Base-by-base conservation (phyloP, 345 rosid species). In the Arabis hirsuta region DNA sequence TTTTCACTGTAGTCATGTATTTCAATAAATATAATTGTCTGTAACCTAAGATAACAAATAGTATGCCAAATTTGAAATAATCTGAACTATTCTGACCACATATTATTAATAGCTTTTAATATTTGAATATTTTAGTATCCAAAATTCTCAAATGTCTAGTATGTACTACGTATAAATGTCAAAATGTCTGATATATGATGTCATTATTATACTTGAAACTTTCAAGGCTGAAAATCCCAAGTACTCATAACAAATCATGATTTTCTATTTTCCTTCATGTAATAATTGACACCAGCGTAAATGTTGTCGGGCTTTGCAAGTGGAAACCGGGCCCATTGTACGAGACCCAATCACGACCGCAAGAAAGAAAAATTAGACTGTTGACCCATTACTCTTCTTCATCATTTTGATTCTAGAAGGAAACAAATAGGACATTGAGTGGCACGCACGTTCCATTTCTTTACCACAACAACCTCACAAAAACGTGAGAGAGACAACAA, bases 401-500 rank as follows among this genome's bases (percentile, higher is more conserved):
- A 52, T 71, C 20, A 70, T 62, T 27, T 55, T 43, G 55, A 26
- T 6, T 52, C 72, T 48, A 67, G 32, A 16, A 65, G 66, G 46
- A 29, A 26, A 38, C 44, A 7, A n/a, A n/a, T 31, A 13, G 7
- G 22, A 58, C 61, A 66, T 31, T 34, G 48, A 67, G 78, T 74
- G 78, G 78, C 41, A 67, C 69, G 73, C 73, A 74, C 78, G 78
- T 67, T 36, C 56, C 63, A 74, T 1, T 44, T 53, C 11, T 53
- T 12, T 34, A 52, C 12, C 43, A 67, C 59, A 74, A 51, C 27
- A 55, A 55, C 36, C 57, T 56, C 66, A 56, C 77, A 41, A 53
- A 74, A 74, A 74, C 73, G 73, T 74, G 73, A 74, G 73, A 60
- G 69, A 67, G 78, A 66, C 73, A 58, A 65, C 67, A 65, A 73